phyloP scores from a whole-genome alignment of 31 red algal species.

The Porphyra umbilicalis region DNA sequence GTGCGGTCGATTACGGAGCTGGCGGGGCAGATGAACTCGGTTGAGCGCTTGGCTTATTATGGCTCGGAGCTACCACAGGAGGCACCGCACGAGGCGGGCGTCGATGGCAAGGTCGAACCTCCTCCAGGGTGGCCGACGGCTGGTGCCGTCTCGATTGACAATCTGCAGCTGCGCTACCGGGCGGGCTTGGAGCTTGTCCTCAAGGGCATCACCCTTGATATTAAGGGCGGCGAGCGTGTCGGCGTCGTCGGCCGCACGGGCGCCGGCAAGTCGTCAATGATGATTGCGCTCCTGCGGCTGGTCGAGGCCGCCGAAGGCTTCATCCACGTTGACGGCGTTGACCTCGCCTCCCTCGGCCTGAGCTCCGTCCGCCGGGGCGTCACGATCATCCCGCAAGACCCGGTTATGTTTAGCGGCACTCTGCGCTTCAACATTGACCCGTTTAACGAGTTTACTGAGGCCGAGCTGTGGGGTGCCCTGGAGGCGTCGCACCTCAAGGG shows the following conservation, averaged over 20 bases:
- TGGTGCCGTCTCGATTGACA: constrained; percentile 57
- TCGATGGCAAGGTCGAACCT: constrained; percentile 3
- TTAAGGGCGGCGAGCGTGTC: constrained; percentile 80
- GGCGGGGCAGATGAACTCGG: constrained; percentile 94
- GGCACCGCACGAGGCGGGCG: constrained; percentile 33
- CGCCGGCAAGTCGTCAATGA: constrained; percentile 87
- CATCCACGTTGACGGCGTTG: constrained; percentile 78
- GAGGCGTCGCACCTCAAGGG: constrained; percentile 72
- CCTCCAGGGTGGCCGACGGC: constrained; percentile 42
- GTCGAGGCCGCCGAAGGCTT: constrained; percentile 53
- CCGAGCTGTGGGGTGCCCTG: constrained; percentile 85
- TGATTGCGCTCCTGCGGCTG: constrained; percentile 88
- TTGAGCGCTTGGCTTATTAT: constrained; percentile 92
- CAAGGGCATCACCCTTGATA: constrained; percentile 56
- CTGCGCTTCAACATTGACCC: constrained; percentile 97
- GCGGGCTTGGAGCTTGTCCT: constrained; percentile 76
- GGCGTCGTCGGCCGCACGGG: constrained; percentile 96
- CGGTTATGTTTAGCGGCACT: constrained; percentile 88
- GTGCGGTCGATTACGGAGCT: constrained; percentile 84
- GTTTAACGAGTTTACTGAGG: constrained; percentile 70
- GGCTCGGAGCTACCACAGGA: constrained; percentile 58
- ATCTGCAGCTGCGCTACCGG: constrained; percentile 81
- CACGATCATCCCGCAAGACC: constrained; percentile 98
- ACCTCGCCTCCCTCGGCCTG: constrained; percentile 57
- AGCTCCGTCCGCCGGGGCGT: constrained; percentile 55